A percentile compares a stretch with the other conserved stretches of the same genome.
phyloP scores from a whole-genome alignment of 768 basidiomycete species.

The Boletus sp. region DNA sequence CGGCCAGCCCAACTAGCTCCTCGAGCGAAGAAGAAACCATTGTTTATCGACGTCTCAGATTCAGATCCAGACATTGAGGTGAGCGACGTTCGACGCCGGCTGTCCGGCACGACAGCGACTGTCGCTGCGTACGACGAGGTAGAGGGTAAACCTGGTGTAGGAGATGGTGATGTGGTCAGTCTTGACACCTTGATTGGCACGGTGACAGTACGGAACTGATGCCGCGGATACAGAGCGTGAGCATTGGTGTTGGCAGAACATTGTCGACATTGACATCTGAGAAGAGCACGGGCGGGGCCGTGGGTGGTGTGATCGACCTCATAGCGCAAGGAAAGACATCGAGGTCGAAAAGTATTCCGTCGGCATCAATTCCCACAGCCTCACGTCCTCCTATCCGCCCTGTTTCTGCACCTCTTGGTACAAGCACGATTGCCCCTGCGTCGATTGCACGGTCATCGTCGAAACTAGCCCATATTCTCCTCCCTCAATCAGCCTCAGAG shows the following conservation, averaged over 20 bases:
- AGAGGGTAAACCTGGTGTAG: not conserved
- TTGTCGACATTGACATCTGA: not conserved
- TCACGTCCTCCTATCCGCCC: not conserved
- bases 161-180: conserved; percentile 9
- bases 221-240: conserved; percentile 1
- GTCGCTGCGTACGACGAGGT: not conserved
- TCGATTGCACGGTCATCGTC: conserved; percentile 3
- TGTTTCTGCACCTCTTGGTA: conserved; percentile 1
- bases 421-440: not conserved
- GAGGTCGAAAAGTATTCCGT: not conserved
- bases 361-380: not conserved
- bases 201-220: not conserved
- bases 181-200: not conserved
- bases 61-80: conserved; percentile 19
- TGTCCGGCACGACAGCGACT: not conserved
- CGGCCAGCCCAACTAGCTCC: not conserved
- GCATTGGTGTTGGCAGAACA: not conserved
- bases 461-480: conserved; percentile 12
- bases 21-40: conserved; percentile 8
- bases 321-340: not conserved
- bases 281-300: not conserved
- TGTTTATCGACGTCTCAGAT: conserved; percentile 26
- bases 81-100: conserved; percentile 8
- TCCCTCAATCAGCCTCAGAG: conserved; percentile 5
- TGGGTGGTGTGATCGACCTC: conserved; percentile 6